Evolutionary conservation across 2,329 filamentous ascomycete species (phyloP), one percentile per base, ranked within the genome.

Genomic region (Paraconiothyrium brasiliense): DNA sequence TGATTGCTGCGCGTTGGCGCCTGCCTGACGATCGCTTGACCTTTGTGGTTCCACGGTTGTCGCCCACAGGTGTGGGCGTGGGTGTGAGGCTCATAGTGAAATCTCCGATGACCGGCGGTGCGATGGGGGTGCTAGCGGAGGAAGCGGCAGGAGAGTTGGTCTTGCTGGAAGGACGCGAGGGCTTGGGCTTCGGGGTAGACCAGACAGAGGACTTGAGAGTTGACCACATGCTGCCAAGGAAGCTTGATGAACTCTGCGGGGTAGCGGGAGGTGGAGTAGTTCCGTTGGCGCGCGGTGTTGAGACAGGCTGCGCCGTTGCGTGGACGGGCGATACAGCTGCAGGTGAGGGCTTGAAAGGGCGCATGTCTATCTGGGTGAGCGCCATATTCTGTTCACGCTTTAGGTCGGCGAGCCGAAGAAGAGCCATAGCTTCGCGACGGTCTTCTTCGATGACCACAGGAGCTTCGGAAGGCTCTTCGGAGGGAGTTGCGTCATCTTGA

Each of bases 41-140:
- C 11, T 57, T 61, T 3, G 64, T 61, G 62, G 65, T 67, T 43
- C 62, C 48, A 34, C 70, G 73, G 20, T 22, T 14, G 58, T 75
- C 69, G 43, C 72, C 71, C 5, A 75, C 60, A 14, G 72, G 70
- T 16, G 73, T 73, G 9, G 73, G 73, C 27, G 71, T 68, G 10
- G 69, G 60, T 0, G 71, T 70, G 9, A 74, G 68, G 2, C 56
- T 54, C 60, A 71, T 69, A 0, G 71, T 74, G 9, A 74, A 10
- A 6, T 51, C 56, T 22, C 56, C 48, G 24, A 58, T 39, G 56
- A 58, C 37, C 5, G 56, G 56, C 10, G 24, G 14, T 16, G 56
- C 57, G 41, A 35, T 54, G 1, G 56, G 49, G 24, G 46, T 39
- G 47, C 46, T 44, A 11, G 44, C 13, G 22, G 35, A 24, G 44